Conservation (phyloP, 768 basidiomycete genomes). For the Cytidiella melzeri region DNA sequence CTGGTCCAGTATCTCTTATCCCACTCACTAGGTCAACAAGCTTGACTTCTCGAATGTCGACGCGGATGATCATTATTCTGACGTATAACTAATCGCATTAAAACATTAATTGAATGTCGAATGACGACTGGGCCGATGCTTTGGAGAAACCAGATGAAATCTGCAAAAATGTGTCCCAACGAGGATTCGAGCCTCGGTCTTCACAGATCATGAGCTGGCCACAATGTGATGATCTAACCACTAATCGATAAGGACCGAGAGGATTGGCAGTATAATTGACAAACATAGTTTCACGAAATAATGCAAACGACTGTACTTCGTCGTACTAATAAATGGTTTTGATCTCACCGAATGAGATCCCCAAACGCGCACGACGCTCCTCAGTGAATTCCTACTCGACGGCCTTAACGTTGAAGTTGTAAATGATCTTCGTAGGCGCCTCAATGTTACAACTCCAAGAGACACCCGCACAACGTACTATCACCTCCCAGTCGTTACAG, state of each 20-base stretch:
- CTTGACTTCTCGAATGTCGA: no score
- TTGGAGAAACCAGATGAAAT: no score
- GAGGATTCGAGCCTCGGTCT: conserved; percentile 4
- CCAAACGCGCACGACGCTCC: neutral
- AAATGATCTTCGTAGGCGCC: no score
- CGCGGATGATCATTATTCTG: no score
- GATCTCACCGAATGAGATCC: neutral
- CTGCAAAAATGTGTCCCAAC: conserved; percentile 3
- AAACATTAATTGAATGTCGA: no score
- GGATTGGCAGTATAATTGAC: neutral
- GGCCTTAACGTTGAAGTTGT: neutral
- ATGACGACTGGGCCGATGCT: no score
- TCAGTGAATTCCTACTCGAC: neutral
- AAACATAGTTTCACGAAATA: neutral
- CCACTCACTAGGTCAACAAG: no score
- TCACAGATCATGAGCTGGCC: neutral
- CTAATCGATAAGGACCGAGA: conserved; percentile 8
- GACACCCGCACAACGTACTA: neutral
- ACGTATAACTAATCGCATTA: no score
- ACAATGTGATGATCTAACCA: conserved; percentile 10
- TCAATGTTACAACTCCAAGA: no score
- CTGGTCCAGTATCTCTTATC: no score
- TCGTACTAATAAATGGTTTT: neutral
- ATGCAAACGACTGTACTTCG: neutral
- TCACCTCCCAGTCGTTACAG: neutral